Conservation (phyloP, 495 filamentous ascomycete genomes). For the Apiosordaria backusii region DNA sequence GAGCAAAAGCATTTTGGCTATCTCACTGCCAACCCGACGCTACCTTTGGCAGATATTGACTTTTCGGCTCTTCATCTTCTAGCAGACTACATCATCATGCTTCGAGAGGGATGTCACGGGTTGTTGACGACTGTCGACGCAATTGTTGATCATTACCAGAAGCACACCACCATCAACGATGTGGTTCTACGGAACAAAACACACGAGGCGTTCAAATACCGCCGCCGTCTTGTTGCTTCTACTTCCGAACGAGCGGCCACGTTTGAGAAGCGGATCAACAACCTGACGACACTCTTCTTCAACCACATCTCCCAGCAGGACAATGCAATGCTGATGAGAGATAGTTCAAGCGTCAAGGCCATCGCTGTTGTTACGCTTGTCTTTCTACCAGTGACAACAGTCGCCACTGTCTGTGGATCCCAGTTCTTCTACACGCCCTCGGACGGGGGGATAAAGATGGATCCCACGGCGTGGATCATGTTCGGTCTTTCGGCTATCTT, state of each 20-base stretch:
- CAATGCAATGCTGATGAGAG: neutral
- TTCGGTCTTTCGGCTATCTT: neutral
- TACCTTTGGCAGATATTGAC: neutral
- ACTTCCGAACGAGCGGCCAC: neutral
- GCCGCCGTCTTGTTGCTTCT: neutral
- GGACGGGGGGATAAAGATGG: neutral
- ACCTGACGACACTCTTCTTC: neutral
- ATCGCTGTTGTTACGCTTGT: neutral
- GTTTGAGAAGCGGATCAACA: conserved; percentile 2
- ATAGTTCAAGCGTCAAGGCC: conserved; percentile 2
- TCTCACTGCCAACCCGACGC: neutral
- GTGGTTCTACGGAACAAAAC: neutral
- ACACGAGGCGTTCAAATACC: neutral
- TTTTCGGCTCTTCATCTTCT: conserved; percentile 2
- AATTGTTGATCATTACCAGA: neutral
- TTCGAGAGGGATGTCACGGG: neutral
- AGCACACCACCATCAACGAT: neutral
- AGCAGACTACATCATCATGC: conserved; percentile 3
- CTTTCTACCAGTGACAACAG: neutral
- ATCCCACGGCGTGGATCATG: conserved; percentile 3
- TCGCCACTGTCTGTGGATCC: neutral
- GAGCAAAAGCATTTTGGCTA: conserved; percentile 3
- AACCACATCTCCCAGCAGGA: neutral
- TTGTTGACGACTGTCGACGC: neutral
- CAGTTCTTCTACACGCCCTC: neutral